Evolutionary conservation across 2,329 filamentous ascomycete species (phyloP).

Genomic region (Dendryphion nanum): DNA sequence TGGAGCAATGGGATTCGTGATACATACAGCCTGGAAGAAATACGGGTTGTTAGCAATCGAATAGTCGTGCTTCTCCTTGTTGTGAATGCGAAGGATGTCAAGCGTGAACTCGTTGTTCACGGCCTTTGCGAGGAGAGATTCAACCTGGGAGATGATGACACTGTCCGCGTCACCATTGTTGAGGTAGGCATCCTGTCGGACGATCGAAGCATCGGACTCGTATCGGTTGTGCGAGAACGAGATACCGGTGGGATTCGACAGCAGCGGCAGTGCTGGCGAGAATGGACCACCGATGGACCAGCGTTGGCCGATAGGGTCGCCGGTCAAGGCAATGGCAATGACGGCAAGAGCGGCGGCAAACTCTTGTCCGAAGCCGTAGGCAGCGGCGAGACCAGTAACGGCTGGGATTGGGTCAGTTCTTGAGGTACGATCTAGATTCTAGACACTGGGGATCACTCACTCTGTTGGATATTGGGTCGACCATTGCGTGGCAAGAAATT

Average conservation of each 20-base stretch:
- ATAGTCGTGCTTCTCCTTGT: constrained; percentile 4
- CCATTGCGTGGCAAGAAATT: constrained; percentile 27
- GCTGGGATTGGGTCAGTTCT: not conserved
- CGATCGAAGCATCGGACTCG: constrained; percentile 4
- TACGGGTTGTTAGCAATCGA: constrained; percentile 4
- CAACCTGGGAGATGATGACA: not conserved
- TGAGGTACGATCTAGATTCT: not conserved
- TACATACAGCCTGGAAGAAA: constrained; percentile 3
- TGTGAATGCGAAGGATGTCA: constrained; percentile 3
- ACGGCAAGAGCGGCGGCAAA: constrained; percentile 15
- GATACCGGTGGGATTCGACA: constrained; percentile 2
- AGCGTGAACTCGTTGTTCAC: constrained; percentile 4
- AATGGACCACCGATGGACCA: constrained; percentile 7
- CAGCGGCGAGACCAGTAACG: constrained; percentile 5
- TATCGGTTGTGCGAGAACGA: constrained; percentile 4
- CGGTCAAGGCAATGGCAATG: constrained; percentile 4
- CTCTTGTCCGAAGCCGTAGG: constrained; percentile 45
- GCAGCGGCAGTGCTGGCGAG: not conserved
- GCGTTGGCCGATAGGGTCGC: constrained; percentile 3
- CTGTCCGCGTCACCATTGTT: constrained; percentile 4
- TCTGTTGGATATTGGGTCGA: constrained; percentile 1
- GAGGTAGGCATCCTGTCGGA: constrained; percentile 3
- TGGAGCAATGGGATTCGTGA: not conserved
- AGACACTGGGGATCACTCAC: constrained; percentile 1
- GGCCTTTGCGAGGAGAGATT: constrained; percentile 2